Evolutionary conservation across 305 asterid genomes (phyloP).

Genomic region (Fraxinus baroniana): DNA sequence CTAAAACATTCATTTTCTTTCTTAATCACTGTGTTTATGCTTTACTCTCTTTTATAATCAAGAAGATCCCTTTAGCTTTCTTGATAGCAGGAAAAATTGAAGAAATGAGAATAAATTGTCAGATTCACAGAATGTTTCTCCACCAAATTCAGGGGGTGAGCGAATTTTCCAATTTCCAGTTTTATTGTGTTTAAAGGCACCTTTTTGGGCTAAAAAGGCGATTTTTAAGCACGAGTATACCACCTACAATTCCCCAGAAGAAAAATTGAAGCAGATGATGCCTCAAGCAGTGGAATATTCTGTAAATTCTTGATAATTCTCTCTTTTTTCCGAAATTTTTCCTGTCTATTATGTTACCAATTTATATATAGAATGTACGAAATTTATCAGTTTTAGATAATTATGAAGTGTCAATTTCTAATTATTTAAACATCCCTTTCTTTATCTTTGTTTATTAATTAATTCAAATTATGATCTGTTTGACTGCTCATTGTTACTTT

Average conservation of each 20-base stretch:
- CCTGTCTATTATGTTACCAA: slow-evolving; percentile 12
- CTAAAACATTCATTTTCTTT: slow-evolving; percentile 16
- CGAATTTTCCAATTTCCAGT: background rate
- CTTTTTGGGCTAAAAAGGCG: background rate
- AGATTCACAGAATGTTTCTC: slow-evolving; percentile 49
- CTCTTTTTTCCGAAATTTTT: background rate
- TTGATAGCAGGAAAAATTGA: background rate
- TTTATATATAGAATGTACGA: slow-evolving; percentile 28
- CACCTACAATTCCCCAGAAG: slow-evolving; percentile 24
- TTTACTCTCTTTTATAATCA: slow-evolving; percentile 25
- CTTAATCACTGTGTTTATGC: slow-evolving; percentile 26
- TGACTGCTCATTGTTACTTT: background rate
- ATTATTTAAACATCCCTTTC: slow-evolving; percentile 7
- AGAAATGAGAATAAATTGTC: slow-evolving; percentile 36
- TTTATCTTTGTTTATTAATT: background rate
- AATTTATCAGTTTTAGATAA: slow-evolving; percentile 36
- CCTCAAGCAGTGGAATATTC: slow-evolving; percentile 31
- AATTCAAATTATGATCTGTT: background rate
- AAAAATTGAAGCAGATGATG: background rate
- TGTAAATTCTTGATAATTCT: slow-evolving; percentile 48
- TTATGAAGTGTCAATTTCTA: slow-evolving; percentile 22
- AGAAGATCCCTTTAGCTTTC: slow-evolving; percentile 12
- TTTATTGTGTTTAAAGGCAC: background rate
- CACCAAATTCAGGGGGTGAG: background rate
- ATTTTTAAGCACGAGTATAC: background rate